Percentiles rank a stretch among this genome's conserved stretches.
These are phyloP conservation scores for Exophiala sp. DNA, from an alignment of 2,329 filamentous ascomycete genomes.

Conservation along the genomic window DNA sequence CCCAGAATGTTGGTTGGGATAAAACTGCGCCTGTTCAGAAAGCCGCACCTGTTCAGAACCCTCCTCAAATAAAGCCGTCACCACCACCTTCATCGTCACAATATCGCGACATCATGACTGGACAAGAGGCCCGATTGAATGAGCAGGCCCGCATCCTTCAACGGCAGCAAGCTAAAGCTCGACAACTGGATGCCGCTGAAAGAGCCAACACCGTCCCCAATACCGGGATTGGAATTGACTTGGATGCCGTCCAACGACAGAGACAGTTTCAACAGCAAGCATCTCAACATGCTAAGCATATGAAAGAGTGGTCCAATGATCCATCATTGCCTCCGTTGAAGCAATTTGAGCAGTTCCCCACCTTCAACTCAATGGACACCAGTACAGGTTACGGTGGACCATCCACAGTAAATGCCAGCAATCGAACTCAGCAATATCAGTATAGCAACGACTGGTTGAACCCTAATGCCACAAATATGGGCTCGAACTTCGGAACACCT, in stretches of 20 bases:
- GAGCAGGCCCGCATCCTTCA: constrained; percentile 29
- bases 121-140: constrained; percentile 27
- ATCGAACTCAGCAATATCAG: constrained; percentile 20
- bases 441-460: constrained; percentile 28
- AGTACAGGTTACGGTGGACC: constrained; percentile 6
- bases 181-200: constrained; percentile 19
- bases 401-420: constrained; percentile 16
- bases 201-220: constrained; percentile 1
- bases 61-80: no score
- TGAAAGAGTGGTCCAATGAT: constrained; percentile 25
- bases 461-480: constrained; percentile 3
- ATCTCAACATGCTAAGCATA: constrained; percentile 27
- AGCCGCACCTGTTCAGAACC: constrained; percentile 1
- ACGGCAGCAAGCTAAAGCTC: constrained; percentile 25
- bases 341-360: constrained; percentile 20
- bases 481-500: constrained; percentile 7
- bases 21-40: constrained; percentile 16
- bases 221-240: constrained; percentile 25
- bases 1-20: constrained; percentile 14
- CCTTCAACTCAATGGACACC: constrained; percentile 6
- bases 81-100: constrained; percentile 9
- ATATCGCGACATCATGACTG: constrained; percentile 22
- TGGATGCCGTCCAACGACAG: constrained; percentile 26
- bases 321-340: constrained; percentile 22
- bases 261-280: constrained; percentile 27